Percentiles rank a stretch among this genome's conserved stretches.
Evolutionary conservation across 2,329 filamentous ascomycete genomes (phyloP).

Genomic region (Aspergillus tamarii): DNA sequence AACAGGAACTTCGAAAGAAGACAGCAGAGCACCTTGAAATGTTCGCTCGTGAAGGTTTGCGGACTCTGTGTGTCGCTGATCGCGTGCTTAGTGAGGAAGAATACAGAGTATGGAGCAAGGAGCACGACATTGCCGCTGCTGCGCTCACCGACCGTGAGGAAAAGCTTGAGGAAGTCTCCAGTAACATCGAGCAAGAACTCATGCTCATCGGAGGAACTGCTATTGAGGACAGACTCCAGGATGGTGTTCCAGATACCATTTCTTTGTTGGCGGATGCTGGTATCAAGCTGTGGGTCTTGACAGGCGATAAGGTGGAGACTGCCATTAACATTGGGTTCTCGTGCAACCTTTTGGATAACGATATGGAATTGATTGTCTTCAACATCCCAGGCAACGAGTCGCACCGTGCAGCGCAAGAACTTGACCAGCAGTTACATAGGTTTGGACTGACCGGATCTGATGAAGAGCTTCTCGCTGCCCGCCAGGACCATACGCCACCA

Average conservation of each 20-base stretch:
- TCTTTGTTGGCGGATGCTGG: conserved; percentile 86
- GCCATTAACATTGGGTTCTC: conserved; percentile 99
- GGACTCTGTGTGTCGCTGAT: conserved; percentile 92
- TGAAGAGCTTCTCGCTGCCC: conserved; percentile 78
- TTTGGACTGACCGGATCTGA: conserved; percentile 83
- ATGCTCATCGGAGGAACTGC: conserved; percentile 89
- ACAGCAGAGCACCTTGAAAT: conserved; percentile 96
- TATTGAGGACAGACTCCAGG: conserved; percentile 95
- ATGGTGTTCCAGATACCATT: conserved; percentile 95
- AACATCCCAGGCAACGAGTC: conserved; percentile 78
- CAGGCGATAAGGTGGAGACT: conserved; percentile 97
- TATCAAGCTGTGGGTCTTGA: conserved; percentile 98
- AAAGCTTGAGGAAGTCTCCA: conserved; percentile 86
- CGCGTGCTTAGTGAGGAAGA: conserved; percentile 78
- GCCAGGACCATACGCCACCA: conserved; percentile 82
- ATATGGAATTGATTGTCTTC: conserved; percentile 94
- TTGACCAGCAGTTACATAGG: conserved; percentile 71
- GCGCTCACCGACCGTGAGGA: conserved; percentile 86
- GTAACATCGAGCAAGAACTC: conserved; percentile 87
- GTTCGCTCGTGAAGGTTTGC: conserved; percentile 92
- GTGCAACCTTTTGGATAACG: conserved; percentile 94
- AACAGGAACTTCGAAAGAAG: conserved; percentile 76
- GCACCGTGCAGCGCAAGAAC: conserved; percentile 65
- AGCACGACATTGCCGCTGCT: conserved; percentile 84
- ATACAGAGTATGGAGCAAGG: conserved; percentile 80